Evolutionary conservation across 805 yeast genomes (phyloP), one percentile per base, ranked within the genome.

Genomic region (Clavispora phyllophila): DNA sequence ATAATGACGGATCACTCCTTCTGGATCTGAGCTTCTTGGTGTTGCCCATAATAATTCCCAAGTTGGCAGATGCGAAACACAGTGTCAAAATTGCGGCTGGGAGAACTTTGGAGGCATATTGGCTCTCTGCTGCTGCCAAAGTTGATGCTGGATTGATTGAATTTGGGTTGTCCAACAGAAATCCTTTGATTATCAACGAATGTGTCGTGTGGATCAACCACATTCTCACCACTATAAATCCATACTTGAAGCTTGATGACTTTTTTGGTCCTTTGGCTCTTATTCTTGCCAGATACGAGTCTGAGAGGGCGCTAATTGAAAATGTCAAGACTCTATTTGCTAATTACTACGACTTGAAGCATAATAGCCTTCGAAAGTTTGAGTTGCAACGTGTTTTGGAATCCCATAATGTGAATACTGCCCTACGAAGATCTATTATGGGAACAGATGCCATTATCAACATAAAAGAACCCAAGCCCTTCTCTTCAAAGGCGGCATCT

Each of bases 41-140:
- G 3, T 55, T 81, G 4, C 85, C 85, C 2, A 67, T 76, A 6
- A 50, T 81, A n/a, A 57, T 80, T 10, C 67, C 66, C 37, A 61
- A 72, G 28, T 55, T 81, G 26, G 68, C 69, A 5, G 79, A 75
- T 45, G 49, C 63, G 1, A 73, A 66, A 37, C 37, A 61, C 0
- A 52, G 63, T 10, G 54, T 70, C 3, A 64, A 62, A 39, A 53
- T 60, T n/a, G 68, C 78, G 1, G 75, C 84, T 0, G 69, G 66
- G 41, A 68, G 70, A 40, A 75, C 83, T 0, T 54, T 80, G 26
- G 75, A 75, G 44, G 76, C 75, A 0, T 79, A 72, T 48, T 78
- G 82, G 80, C 63, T 74, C 19, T 68, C 74, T n/a, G 65, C 75
- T 1, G 76, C 81, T 0, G 49, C 57, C 2, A 68, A 67, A 14